phyloP scores from a whole-genome alignment of 768 basidiomycete genomes.

The Tephrocybe sp. region DNA sequence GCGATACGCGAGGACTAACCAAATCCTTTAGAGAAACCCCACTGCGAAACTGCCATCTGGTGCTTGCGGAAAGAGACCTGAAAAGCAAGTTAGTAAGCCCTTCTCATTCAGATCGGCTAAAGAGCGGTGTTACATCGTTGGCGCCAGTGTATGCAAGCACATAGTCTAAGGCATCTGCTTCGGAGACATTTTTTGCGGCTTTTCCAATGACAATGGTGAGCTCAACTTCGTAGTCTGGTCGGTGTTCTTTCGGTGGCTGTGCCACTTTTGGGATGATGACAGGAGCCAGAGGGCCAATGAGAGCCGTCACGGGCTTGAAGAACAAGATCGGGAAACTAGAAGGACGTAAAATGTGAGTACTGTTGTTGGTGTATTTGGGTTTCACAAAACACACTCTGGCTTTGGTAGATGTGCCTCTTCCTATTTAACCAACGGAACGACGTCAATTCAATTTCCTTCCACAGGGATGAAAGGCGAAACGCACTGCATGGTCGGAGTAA shows the following conservation, averaged over 20 bases:
- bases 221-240: constrained; percentile 84
- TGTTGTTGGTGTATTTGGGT: neutral
- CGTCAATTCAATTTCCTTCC: neutral
- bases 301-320: constrained; percentile 71
- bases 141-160: constrained; percentile 81
- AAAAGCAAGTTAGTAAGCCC: neutral
- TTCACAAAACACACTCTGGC: constrained; percentile 50
- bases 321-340: constrained; percentile 71
- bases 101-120: neutral
- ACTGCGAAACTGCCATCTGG: constrained; percentile 80
- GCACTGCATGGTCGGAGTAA: constrained; percentile 80
- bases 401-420: constrained; percentile 64
- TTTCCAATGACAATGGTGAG: constrained; percentile 83
- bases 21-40: constrained; percentile 87
- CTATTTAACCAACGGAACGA: neutral
- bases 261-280: constrained; percentile 66
- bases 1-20: constrained; percentile 40
- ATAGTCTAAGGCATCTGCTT: constrained; percentile 81
- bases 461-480: constrained; percentile 14
- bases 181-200: constrained; percentile 74
- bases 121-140: constrained; percentile 60
- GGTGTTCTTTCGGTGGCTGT: constrained; percentile 68
- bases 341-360: neutral
- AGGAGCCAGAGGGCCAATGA: constrained; percentile 70
- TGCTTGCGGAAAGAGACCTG: constrained; percentile 83